Evolutionary conservation across 2,329 filamentous ascomycete genomes (phyloP).

Genomic region (Tolypocladium tundrense): DNA sequence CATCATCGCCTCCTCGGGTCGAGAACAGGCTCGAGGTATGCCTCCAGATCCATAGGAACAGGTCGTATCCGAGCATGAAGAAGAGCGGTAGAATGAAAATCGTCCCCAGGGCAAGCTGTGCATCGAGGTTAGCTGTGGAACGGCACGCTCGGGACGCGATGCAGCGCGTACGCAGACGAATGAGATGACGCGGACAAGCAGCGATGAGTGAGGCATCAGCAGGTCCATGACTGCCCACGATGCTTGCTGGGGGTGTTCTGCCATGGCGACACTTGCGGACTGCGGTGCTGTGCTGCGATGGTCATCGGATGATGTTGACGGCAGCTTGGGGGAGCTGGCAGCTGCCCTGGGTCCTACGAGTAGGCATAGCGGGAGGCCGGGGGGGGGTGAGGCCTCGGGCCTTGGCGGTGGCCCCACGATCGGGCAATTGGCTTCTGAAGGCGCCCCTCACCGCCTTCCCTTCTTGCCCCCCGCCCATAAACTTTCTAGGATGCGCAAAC

Average conservation of each 20-base stretch:
- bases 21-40: constrained; percentile 16
- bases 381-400: neutral
- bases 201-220: constrained; percentile 18
- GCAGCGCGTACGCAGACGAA: constrained; percentile 23
- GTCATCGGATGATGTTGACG: neutral
- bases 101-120: constrained; percentile 33
- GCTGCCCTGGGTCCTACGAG: neutral
- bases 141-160: neutral
- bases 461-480: neutral
- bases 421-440: neutral
- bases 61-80: constrained; percentile 38
- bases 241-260: constrained; percentile 10
- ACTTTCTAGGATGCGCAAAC: neutral
- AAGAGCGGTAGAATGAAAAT: constrained; percentile 35
- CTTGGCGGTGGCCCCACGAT: neutral
- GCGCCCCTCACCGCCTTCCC: constrained; percentile 8
- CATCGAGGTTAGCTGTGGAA: constrained; percentile 1
- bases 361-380: neutral
- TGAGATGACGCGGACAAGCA: constrained; percentile 25
- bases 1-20: neutral
- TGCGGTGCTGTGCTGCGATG: neutral
- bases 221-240: constrained; percentile 15
- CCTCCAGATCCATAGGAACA: constrained; percentile 43
- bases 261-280: constrained; percentile 13
- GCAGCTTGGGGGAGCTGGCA: neutral